These are phyloP conservation scores for Venturia oleaginea DNA, from an alignment of 2,329 filamentous ascomycete species.

Conservation along the genomic window DNA sequence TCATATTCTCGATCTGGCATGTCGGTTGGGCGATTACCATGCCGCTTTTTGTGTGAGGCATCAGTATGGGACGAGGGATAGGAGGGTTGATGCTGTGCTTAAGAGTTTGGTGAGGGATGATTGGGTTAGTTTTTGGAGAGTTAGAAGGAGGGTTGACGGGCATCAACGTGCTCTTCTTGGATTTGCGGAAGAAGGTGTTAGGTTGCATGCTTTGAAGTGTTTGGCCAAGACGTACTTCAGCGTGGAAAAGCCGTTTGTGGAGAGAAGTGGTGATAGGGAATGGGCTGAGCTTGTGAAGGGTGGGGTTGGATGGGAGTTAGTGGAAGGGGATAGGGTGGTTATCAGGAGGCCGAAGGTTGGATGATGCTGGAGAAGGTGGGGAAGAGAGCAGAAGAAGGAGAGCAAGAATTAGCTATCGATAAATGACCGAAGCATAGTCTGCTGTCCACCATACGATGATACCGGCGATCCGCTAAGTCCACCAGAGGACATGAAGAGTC, in stretches of 20 bases:
- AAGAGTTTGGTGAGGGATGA: constrained; percentile 69
- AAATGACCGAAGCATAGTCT: background rate
- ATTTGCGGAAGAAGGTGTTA: constrained; percentile 66
- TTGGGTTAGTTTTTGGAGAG: constrained; percentile 67
- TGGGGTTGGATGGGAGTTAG: constrained; percentile 77
- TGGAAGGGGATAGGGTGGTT: constrained; percentile 65
- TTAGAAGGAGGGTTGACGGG: constrained; percentile 65
- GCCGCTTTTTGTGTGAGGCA: constrained; percentile 62
- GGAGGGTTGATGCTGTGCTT: constrained; percentile 61
- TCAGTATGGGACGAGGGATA: constrained; percentile 53
- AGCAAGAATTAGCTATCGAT: background rate
- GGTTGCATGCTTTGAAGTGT: constrained; percentile 73
- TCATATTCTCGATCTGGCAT: constrained; percentile 78
- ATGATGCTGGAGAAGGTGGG: background rate
- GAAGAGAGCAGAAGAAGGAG: background rate
- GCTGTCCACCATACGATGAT: too few relatives aligned
- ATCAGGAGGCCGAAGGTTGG: constrained; percentile 53
- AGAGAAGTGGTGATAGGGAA: constrained; percentile 54
- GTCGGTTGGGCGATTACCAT: constrained; percentile 65
- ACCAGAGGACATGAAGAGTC: too few relatives aligned
- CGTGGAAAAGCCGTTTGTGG: constrained; percentile 60
- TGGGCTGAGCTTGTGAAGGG: constrained; percentile 66
- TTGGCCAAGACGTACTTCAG: constrained; percentile 73
- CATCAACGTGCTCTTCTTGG: constrained; percentile 73
- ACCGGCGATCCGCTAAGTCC: too few relatives aligned